Percentiles rank a stretch among this genome's conserved stretches.
phyloP scores from a whole-genome alignment of 2,329 filamentous ascomycete genomes.

The Cladosporium sp. region DNA sequence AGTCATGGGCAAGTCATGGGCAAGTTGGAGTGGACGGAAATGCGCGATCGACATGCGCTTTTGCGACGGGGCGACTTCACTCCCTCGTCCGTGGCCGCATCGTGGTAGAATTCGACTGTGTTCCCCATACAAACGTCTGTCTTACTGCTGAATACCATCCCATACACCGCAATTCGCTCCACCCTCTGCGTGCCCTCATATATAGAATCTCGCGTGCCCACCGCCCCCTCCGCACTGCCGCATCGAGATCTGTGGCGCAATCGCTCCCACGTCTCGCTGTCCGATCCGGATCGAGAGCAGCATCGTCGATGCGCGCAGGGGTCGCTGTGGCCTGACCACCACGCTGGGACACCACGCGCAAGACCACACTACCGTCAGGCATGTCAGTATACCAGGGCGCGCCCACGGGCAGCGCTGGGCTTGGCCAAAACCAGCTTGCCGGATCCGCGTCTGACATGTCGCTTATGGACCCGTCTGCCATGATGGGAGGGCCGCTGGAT shows the following conservation, averaged over 20 bases:
- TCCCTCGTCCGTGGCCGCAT: neutral
- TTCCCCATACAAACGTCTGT: neutral
- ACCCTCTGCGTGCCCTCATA: neutral
- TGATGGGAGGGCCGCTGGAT: slow-evolving; percentile 42
- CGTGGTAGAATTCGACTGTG: neutral
- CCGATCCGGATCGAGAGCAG: slow-evolving; percentile 5
- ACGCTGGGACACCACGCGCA: slow-evolving; percentile 10
- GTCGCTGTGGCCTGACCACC: slow-evolving; percentile 11
- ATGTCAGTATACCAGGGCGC: slow-evolving; percentile 18
- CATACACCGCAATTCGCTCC: neutral
- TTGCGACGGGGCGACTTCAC: neutral
- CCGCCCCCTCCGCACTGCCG: neutral
- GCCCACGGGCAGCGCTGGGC: slow-evolving; percentile 2
- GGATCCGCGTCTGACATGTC: slow-evolving; percentile 54
- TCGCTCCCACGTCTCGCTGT: neutral
- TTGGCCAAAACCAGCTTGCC: slow-evolving; percentile 28
- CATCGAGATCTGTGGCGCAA: slow-evolving; percentile 1
- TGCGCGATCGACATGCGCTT: slow-evolving; percentile 8
- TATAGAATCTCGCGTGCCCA: neutral
- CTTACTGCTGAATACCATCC: neutral
- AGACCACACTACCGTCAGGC: neutral
- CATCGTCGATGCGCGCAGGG: slow-evolving; percentile 18
- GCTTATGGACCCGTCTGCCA: slow-evolving; percentile 61
- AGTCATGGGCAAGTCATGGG: neutral
- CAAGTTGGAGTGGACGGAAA: neutral